Evolutionary conservation across 179 eudicot genomes (phyloP).

Genomic region (Corrigiola litoralis): DNA sequence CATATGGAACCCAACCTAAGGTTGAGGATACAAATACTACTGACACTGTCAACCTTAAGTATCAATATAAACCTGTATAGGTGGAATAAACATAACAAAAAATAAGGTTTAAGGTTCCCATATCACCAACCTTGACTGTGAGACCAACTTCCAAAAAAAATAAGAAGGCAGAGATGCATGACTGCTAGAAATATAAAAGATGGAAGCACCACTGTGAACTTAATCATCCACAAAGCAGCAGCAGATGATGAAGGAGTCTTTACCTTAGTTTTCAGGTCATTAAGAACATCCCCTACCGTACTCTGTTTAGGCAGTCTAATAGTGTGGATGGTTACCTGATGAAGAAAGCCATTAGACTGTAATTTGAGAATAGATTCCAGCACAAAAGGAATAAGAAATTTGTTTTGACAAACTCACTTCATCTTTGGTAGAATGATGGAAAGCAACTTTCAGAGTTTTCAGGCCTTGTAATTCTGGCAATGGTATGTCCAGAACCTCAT

Average conservation of each 20-base stretch:
- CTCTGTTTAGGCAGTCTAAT: constrained; percentile 82
- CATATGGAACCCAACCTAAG: background rate
- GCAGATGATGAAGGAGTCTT: background rate
- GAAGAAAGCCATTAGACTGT: constrained; percentile 4
- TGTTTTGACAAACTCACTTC: constrained; percentile 39
- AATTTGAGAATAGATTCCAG: background rate
- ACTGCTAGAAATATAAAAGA: background rate
- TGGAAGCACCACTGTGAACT: background rate
- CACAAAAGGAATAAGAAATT: background rate
- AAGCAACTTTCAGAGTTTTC: constrained; percentile 76
- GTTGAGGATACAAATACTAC: background rate
- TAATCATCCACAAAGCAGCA: background rate
- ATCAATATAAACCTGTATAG: too few species aligned
- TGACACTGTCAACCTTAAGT: background rate
- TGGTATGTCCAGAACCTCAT: constrained; percentile 84
- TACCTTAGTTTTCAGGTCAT: constrained; percentile 77
- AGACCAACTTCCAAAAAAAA: background rate
- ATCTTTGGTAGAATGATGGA: constrained; percentile 62
- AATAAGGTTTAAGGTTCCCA: background rate
- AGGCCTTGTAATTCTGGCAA: constrained; percentile 84
- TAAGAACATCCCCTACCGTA: constrained; percentile 78
- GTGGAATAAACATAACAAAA: background rate
- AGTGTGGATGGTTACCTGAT: constrained; percentile 59
- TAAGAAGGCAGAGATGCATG: background rate
- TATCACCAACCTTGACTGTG: background rate